These are phyloP conservation scores for Suhomyces sp. DNA, from an alignment of 805 yeast genomes.

Conservation along the genomic window DNA sequence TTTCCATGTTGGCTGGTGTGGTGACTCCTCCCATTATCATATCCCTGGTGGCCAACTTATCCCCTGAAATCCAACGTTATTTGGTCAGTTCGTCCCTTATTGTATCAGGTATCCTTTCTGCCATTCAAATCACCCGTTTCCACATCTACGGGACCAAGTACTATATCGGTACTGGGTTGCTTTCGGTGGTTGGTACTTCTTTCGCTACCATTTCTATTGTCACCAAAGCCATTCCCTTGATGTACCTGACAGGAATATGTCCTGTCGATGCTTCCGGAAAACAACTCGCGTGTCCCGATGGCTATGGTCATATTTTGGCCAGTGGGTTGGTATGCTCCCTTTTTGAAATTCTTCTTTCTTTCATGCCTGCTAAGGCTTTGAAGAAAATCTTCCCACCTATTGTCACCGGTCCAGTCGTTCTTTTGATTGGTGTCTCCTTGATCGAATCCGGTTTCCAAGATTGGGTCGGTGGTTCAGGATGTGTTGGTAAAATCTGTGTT, in stretches of 20 bases:
- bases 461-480: conserved; percentile 86
- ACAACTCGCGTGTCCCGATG: conserved; percentile 78
- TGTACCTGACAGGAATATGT: conserved; percentile 75
- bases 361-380: conserved; percentile 69
- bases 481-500: conserved; percentile 39
- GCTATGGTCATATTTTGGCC: conserved; percentile 83
- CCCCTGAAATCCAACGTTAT: conserved; percentile 36
- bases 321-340: conserved; percentile 79
- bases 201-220: conserved; percentile 87
- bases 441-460: conserved; percentile 73
- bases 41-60: conserved; percentile 60
- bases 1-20: conserved; percentile 91
- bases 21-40: conserved; percentile 82
- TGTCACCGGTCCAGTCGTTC: conserved; percentile 91
- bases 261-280: conserved; percentile 63
- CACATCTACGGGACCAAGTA: conserved; percentile 71
- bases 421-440: conserved; percentile 74
- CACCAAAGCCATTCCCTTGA: conserved; percentile 69
- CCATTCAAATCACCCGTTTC: conserved; percentile 78
- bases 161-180: conserved; percentile 82
- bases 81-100: conserved; percentile 40
- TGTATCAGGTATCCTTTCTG: conserved; percentile 55
- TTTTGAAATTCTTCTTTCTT: conserved; percentile 69
- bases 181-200: conserved; percentile 89
- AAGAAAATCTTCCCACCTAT: conserved; percentile 82